Conservation (phyloP, 78 protist genomes). For the Cavenderia fasciculata region DNA sequence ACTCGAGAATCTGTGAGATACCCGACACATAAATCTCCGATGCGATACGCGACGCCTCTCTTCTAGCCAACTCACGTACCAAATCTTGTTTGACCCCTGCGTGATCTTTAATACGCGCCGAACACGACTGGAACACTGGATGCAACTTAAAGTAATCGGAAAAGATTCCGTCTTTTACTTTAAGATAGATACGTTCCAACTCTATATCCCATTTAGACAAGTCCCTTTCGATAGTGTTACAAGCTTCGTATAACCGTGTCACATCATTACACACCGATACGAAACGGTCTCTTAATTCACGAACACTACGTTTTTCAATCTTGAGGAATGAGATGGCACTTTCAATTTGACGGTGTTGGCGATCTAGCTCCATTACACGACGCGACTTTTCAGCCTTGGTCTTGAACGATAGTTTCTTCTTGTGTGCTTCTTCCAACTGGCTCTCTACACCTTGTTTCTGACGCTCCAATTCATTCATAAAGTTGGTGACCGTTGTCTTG, state of each 20-base stretch:
- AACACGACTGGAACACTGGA: slow-evolving; percentile 67
- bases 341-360: slow-evolving; percentile 19
- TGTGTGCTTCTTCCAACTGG: not conserved
- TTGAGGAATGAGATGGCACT: slow-evolving; percentile 46
- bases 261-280: slow-evolving; percentile 76
- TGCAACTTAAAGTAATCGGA: slow-evolving; percentile 65
- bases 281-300: slow-evolving; percentile 57
- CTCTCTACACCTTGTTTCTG: slow-evolving; percentile 28
- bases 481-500: slow-evolving; percentile 9
- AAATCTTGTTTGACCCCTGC: slow-evolving; percentile 45
- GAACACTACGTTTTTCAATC: slow-evolving; percentile 61
- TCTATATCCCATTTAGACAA: slow-evolving; percentile 71
- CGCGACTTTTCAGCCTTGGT: slow-evolving; percentile 35
- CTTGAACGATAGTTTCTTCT: slow-evolving; percentile 38
- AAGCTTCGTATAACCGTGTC: slow-evolving; percentile 23
- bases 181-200: slow-evolving; percentile 53
- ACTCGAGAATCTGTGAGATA: slow-evolving; percentile 56
- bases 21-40: slow-evolving; percentile 70
- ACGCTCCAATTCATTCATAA: slow-evolving; percentile 19
- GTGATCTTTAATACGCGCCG: slow-evolving; percentile 47
- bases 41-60: slow-evolving; percentile 65
- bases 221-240: slow-evolving; percentile 52
- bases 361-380: slow-evolving; percentile 27
- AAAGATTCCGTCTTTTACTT: slow-evolving; percentile 55
- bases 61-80: slow-evolving; percentile 39